Base-by-base conservation (phyloP, 805 yeast species). In the Suhomyces tanzawaensis region DNA sequence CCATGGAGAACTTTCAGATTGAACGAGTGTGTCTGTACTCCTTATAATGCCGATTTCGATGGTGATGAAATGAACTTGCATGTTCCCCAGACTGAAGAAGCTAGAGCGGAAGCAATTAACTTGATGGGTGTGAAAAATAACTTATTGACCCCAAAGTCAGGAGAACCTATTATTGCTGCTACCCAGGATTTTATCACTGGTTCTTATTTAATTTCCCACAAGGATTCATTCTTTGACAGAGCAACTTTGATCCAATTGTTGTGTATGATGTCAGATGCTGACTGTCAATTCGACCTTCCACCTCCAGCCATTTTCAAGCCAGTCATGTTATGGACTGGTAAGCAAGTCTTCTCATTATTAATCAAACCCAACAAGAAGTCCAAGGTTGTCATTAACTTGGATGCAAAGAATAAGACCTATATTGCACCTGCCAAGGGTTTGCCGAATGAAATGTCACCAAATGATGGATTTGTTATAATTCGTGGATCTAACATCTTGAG, bases 11-110 rank as follows among this genome's bases (percentile, higher is more conserved):
- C 99, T 2, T 87, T 93, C 69, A 74, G 99, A 50, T 74, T 93
- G 51, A 93, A 93, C 59, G 98, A 93, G 64, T 93, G 99, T 82
- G 99, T 93, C 7, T 93, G 99, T 69, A 93, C 99, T 0, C 99
- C 99, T 2, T 93, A 93, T 66, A 95, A 95, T 62, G 99, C 99
- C 27, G 99, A 93, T 76, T 93, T 93, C 60, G 99, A 93, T 64
- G 99, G 99, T 66, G 99, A 93, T 66, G 99, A 93, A 64, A 93
- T 93, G 99, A 93, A 93, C 62, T 72, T 93, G 57, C 99, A 93
- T 59, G 99, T 93, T 32, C 99, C 99, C 1, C 99, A 93, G 63
- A 93, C 98, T 1, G 98, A 93, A 65, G 99, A 93, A 64, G 98
- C 99, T 1, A 72, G 99, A 48, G 95, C 98, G 0, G 99, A 93